Evolutionary conservation across 169 alveolate genomes (phyloP), one percentile per base, ranked within the genome.

Genomic region (Plasmodium gaboni): DNA sequence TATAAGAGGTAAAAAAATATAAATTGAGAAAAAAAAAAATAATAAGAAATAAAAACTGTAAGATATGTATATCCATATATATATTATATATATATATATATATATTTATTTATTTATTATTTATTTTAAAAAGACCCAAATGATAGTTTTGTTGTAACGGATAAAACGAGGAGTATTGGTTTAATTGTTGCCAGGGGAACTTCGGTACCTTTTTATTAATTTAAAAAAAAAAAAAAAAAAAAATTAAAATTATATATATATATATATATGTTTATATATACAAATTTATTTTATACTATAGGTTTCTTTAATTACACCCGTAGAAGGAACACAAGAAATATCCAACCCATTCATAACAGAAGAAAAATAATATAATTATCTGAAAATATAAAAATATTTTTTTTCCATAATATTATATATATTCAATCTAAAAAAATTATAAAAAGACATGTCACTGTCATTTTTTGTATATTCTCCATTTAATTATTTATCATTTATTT

Each of bases 181-280:
- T 92, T 96, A 28, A 87, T 96, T 8, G 97, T 96, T 2, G 98
- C 98, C 1, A 91, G 98, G n/a, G 98, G 98, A 19, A 95, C 98
- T 26, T 95, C 97, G 83, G 97, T 95, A 83, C 24, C 94, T 86
- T 50, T 70, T 46, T 24, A 57, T 24, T 32, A 12, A 32, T 55
- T 12, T 5, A n/a, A 32, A 19, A n/a, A 7, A 1, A 9, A 7
- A 15, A 15, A 19, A 28, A 6, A 28, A 28, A 28, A 28, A 4
- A 1, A 4, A 28, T 28, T 28, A 6, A 28, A 28, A 28, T 28
- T n/a, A 12, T 53, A 3, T 26, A 22, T 17, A 7, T 8, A n/a
- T 48, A 22, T 78, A 10, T 38, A 9, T 10, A 38, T 28, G 12
- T 17, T 2, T 24, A 8, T n/a, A 12, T 8, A n/a, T 48, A 22